These are phyloP conservation scores for Cystobasidium pallidum DNA, from an alignment of 1,284 basidiomycete genomes.

Conservation along the genomic window DNA sequence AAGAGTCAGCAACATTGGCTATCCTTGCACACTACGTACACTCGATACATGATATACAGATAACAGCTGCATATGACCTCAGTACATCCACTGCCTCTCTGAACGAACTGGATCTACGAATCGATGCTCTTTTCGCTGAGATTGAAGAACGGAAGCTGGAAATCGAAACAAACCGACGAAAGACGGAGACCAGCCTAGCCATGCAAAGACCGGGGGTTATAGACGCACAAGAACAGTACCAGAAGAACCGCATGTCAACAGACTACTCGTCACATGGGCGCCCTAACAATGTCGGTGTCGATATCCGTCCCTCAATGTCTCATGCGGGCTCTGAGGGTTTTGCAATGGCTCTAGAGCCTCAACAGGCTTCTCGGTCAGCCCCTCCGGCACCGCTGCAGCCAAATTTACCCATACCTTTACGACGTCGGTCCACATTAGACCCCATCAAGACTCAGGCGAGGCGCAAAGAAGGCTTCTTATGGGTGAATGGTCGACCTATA, in stretches of 20 bases:
- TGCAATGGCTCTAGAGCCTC: background rate
- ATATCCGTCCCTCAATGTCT: background rate
- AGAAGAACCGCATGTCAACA: conserved; percentile 24
- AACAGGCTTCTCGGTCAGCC: background rate
- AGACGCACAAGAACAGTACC: conserved; percentile 35
- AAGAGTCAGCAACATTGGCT: conserved; percentile 36
- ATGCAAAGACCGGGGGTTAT: conserved; percentile 33
- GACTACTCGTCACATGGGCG: conserved; percentile 18
- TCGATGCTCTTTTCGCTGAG: conserved; percentile 28
- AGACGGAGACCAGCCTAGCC: conserved; percentile 16
- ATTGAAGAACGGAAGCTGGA: conserved; percentile 28
- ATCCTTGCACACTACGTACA: conserved; percentile 41
- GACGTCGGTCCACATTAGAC: conserved; percentile 8
- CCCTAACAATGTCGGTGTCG: background rate
- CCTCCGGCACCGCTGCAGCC: background rate
- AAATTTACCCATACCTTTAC: background rate
- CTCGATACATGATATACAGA: conserved; percentile 32
- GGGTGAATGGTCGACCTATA: conserved; percentile 43
- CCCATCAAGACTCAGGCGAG: conserved; percentile 25
- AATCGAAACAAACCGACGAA: conserved; percentile 28
- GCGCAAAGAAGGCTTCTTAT: conserved; percentile 51
- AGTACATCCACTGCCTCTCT: conserved; percentile 16
- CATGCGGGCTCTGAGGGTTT: background rate
- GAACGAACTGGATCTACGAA: conserved; percentile 35
- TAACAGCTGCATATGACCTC: conserved; percentile 27